Base-by-base conservation (phyloP, 208 protist genomes). In the Acanthamoeba culbertsoni region DNA sequence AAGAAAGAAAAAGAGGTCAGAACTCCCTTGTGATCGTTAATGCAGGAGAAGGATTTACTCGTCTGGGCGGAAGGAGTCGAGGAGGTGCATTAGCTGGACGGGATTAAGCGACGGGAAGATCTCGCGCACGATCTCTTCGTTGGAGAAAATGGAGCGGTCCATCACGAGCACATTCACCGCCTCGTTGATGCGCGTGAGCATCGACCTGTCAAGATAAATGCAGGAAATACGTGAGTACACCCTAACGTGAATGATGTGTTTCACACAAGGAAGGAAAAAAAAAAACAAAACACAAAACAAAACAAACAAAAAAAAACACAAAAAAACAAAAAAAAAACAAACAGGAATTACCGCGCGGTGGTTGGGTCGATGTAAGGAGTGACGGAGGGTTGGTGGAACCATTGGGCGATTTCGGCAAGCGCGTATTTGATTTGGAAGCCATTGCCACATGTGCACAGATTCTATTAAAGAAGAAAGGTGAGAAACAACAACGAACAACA, bases 391-490 rank as follows among this genome's bases (percentile, higher is more conserved):
- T 90, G 82, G 43, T 57, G 35, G 37, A 90, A 59, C 82, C 82
- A 90, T 31, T 40, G 37, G 5, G 53, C 42, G 20, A 90, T 43
- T 48, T 90, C 37, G 23, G 82, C 43, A 42, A 90, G 55, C 4
- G 82, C 82, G 42, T 65, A 90, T 48, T 90, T 90, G 53, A 90
- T 55, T 40, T 84, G 73, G 73, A 90, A 90, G 23, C 82, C 82
- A 31, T 90, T 90, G 26, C 37, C 46, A 35, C 82, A 59, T n/a
- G 82, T 90, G 82, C 82, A 90, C 53, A 65, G 35, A n/a, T 90
- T 82, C 43, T 53, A 62, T 10, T n/a, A 62, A 4, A n/a, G 23
- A n/a, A 62, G 23, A 62, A 14, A 5, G 8, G 16, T n/a, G 55
- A 5, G 2, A 62, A 14, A n/a, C 8, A 23, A 3, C 23, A 37